Conservation (phyloP, 2,329 filamentous ascomycete genomes). For the Bipolaris bicolor region DNA sequence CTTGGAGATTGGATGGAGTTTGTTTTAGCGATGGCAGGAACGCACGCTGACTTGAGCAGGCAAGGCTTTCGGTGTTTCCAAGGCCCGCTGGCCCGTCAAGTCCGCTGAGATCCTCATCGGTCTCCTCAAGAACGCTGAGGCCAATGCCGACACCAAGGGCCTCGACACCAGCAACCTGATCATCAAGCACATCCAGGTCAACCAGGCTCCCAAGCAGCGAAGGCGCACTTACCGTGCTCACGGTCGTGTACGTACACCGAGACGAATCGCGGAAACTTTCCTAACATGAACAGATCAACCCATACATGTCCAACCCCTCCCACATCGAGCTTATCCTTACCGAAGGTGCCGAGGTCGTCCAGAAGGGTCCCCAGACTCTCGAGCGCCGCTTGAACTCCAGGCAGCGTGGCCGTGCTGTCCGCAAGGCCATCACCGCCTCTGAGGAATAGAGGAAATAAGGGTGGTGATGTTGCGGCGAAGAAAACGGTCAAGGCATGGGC, state of each 20-base stretch:
- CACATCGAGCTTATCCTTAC: constrained; percentile 99
- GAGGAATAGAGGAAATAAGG: constrained; percentile 32
- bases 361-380: constrained; percentile 78
- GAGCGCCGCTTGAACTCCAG: constrained; percentile 81
- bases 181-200: constrained; percentile 99
- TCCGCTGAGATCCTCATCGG: constrained; percentile 97
- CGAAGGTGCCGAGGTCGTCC: constrained; percentile 93
- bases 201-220: constrained; percentile 99
- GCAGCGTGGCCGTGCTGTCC: constrained; percentile 78
- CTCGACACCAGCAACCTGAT: constrained; percentile 89
- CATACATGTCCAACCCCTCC: constrained; percentile 99
- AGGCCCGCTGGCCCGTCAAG: constrained; percentile 99
- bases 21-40: constrained; percentile 12
- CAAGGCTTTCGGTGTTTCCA: constrained; percentile 98
- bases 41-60: constrained; percentile 61
- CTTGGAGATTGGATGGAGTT: not conserved
- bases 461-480: constrained; percentile 27
- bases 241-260: constrained; percentile 83
- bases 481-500: constrained; percentile 43
- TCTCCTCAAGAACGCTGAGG: constrained; percentile 69
- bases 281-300: constrained; percentile 79
- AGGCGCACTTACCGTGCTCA: constrained; percentile 99
- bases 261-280: not conserved
- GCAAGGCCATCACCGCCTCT: constrained; percentile 66
- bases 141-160: constrained; percentile 56